Conservation (phyloP, 2,329 filamentous ascomycete species). For the Dactylellina cionopaga region DNA sequence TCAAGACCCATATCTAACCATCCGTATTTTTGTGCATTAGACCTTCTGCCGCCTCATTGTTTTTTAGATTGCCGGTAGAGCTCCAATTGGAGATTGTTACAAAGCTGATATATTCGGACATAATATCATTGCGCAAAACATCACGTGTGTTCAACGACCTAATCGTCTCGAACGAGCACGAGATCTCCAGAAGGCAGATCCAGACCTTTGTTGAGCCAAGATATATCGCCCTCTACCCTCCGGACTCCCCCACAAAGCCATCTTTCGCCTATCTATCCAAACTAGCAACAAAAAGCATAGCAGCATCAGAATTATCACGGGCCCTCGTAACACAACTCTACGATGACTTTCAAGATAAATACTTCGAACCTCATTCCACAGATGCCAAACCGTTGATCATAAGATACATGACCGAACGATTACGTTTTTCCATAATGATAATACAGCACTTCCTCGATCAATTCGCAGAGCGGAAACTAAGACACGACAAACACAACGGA, state of each 20-base stretch:
- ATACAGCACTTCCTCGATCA: slow-evolving; percentile 50
- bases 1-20: background rate
- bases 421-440: slow-evolving; percentile 47
- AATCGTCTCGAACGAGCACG: slow-evolving; percentile 38
- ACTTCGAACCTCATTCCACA: slow-evolving; percentile 36
- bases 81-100: slow-evolving; percentile 42
- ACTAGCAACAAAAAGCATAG: slow-evolving; percentile 50
- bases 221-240: slow-evolving; percentile 46
- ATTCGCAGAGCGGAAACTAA: slow-evolving; percentile 42
- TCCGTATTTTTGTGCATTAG: background rate
- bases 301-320: slow-evolving; percentile 38
- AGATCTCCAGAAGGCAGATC: slow-evolving; percentile 38
- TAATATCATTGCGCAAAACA: slow-evolving; percentile 42
- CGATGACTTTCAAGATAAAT: slow-evolving; percentile 48
- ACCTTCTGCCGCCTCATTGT: slow-evolving; percentile 20
- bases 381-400: slow-evolving; percentile 33
- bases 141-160: slow-evolving; percentile 35
- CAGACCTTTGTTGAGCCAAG: slow-evolving; percentile 32
- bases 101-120: slow-evolving; percentile 50
- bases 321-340: slow-evolving; percentile 42
- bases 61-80: slow-evolving; percentile 44
- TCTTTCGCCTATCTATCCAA: slow-evolving; percentile 43
- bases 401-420: slow-evolving; percentile 45
- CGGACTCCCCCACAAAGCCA: slow-evolving; percentile 16
- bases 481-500: slow-evolving; percentile 35